Evolutionary conservation across 176 grass and related monocot species (phyloP), one percentile per base, ranked within the genome.

Genomic region (Paspalum vaginatum): DNA sequence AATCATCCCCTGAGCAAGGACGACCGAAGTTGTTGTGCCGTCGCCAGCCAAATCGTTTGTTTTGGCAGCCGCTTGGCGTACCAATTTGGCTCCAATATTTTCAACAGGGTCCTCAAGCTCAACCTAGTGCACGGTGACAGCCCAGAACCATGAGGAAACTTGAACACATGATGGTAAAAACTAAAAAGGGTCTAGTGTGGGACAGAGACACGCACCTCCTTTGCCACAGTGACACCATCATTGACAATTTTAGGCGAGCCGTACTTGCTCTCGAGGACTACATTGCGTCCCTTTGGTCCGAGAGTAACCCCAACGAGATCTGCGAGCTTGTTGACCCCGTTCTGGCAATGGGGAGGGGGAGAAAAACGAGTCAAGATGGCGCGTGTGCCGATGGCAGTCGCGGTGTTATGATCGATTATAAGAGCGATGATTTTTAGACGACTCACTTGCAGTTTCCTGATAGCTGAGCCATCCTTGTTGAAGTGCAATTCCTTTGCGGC

Each of bases 31-130:
- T 22, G 91, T 90, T 58, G 87, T 90, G 9, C 91, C 87, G 6
- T 93, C 87, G 51, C 91, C 91, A 48, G 87, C 87, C 66, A 90
- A 84, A 50, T 93, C 91, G 75, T 93, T 90, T 47, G 84, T 93
- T 78, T 93, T 93, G 5, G 80, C 73, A 79, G 91, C 91, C 61
- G 85, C 91, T 83, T 96, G 93, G 17, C 93, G 83, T 25, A 96
- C 94, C 71, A 97, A 88, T 75, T 93, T 97, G 65, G 94, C 94
- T 37, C 94, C 94, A 87, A 97, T 93, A 81, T 97, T 97, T 83
- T 93, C 94, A 0, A 97, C 91, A 79, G 94, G 91, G 67, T 97
- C 94, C 77, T 93, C 91, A 37, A 97, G 80, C 65, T 95, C 93
- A 74, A 95, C 93, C 93, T 95, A 59, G 47, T 65, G 8, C 62